Base-by-base conservation (phyloP, 192 early-diverging fungal species). In the Backusella mclennaniae region DNA sequence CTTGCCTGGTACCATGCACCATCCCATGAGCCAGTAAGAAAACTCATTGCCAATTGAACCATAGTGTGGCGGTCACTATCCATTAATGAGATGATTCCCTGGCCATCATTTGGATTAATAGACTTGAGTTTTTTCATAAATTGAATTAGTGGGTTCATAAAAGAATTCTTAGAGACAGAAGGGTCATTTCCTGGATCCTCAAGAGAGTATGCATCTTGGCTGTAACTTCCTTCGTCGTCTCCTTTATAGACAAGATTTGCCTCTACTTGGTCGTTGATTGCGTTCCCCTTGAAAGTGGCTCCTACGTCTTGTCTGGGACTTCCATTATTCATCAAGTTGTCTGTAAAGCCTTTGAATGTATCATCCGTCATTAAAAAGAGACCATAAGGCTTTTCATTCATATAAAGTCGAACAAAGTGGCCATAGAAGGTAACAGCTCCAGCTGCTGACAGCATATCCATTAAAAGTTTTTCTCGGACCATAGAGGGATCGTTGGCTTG, bases 361-460 rank as follows among this genome's bases (percentile, higher is more conserved):
- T 83, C 84, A 39, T 85, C 84, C 15, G 82, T 80, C 82, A 85
- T 81, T 39, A 85, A 70, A 59, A 68, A 85, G 17, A 85, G 75
- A 49, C 84, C 84, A 46, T 78, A 85, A 42, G 82, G 67, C 21
- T 76, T 74, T 39, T 79, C 82, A 74, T 85, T 85, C 63, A 85
- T 78, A 44, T 67, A 85, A 4, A 85, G 74, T 73, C 84, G 82
- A 41, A 82, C 84, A 68, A 76, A 85, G 19, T 76, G 68, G 26
- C 77, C 82, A 39, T 79, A 76, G 17, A 83, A 78, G 2, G 84
- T 82, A 36, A 82, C 80, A 42, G 79, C 82, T 63, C 84, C 84
- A 17, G 83, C 68, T 26, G 84, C 78, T 72, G 79, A 79, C 19
- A 85, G 59, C 69, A 67, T 71, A 59, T 85, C 82, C 26, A 83